Percentiles rank a stretch among this genome's conserved stretches.
phyloP scores from a whole-genome alignment of 2,329 filamentous ascomycete genomes.

The Hypoxylon sp. region DNA sequence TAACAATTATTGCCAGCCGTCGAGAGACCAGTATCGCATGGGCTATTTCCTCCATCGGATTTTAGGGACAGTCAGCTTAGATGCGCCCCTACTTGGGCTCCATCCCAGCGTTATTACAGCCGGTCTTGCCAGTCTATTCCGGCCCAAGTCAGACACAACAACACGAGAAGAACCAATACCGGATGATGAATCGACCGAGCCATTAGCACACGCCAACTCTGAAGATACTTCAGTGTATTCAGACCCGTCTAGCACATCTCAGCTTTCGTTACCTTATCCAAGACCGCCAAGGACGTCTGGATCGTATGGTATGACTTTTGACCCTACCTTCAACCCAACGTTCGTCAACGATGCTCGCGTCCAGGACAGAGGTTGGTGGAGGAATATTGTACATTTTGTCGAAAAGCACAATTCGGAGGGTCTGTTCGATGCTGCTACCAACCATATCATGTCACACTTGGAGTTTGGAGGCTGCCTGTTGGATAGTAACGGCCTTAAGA shows the following conservation, averaged over 20 bases:
- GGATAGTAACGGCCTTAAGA: slow-evolving; percentile 77
- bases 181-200: slow-evolving; percentile 31
- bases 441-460: slow-evolving; percentile 81
- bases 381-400: slow-evolving; percentile 78
- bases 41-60: slow-evolving; percentile 77
- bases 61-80: slow-evolving; percentile 83
- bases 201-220: slow-evolving; percentile 41
- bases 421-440: slow-evolving; percentile 75
- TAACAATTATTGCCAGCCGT: slow-evolving; percentile 43
- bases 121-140: slow-evolving; percentile 83
- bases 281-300: slow-evolving; percentile 28
- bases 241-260: slow-evolving; percentile 41
- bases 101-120: slow-evolving; percentile 89
- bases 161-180: slow-evolving; percentile 40
- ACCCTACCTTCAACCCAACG: slow-evolving; percentile 79
- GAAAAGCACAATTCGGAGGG: slow-evolving; percentile 82
- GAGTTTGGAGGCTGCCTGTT: slow-evolving; percentile 87
- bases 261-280: slow-evolving; percentile 34
- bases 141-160: slow-evolving; percentile 55
- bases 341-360: slow-evolving; percentile 81
- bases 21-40: slow-evolving; percentile 40
- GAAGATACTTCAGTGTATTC: slow-evolving; percentile 45
- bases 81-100: slow-evolving; percentile 88
- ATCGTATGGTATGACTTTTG: slow-evolving; percentile 50
- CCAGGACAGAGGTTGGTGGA: slow-evolving; percentile 76